Base-by-base conservation (phyloP, 768 basidiomycete genomes). In the Tephrocybe sp. region DNA sequence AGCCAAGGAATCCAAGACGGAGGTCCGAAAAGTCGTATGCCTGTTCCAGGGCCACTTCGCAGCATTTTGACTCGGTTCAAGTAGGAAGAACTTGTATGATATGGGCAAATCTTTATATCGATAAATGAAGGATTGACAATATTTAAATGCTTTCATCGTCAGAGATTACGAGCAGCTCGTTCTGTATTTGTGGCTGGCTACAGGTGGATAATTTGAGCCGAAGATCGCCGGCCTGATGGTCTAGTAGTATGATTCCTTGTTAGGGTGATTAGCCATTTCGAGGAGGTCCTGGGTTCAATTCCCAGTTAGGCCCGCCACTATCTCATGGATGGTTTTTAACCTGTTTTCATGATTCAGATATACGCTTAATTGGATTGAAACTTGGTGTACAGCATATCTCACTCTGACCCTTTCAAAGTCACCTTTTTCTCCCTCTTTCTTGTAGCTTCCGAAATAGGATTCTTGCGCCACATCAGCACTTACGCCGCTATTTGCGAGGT, bases 51-150 rank as follows among this genome's bases (percentile, higher is more conserved):
- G n/a, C n/a, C 75, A 27, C 64, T 78, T 31, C 69, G 72, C 24
- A 75, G 69, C 57, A 75, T 78, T 40, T 62, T 78, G 40, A 75
- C 72, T 29, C 63, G 72, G 22, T 76, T 77, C 60, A 76, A 76
- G 55, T 75, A 38, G 29, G 10, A 21, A 29, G 27, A 5, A 29
- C 27, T 29, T 5, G 27, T 8, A 22, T 30, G 3, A 38, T 29
- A 25, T 34, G 33, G 13, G 27, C 11, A 29, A 29, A 29, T 11
- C 27, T 5, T 11, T 29, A 5, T 29, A n/a, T n/a, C n/a, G n/a
- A 11, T 11, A 29, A 29, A 29, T 29, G 27, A 29, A 11, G 11
- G 11, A 29, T 5, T 29, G 27, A n/a, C n/a, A n/a, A n/a, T n/a
- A n/a, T n/a, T n/a, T n/a, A n/a, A n/a, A n/a, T n/a, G n/a, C n/a